Evolutionary conservation across 345 rosid species (phyloP), one percentile per base, ranked within the genome.

Genomic region (Murraya koenigii): DNA sequence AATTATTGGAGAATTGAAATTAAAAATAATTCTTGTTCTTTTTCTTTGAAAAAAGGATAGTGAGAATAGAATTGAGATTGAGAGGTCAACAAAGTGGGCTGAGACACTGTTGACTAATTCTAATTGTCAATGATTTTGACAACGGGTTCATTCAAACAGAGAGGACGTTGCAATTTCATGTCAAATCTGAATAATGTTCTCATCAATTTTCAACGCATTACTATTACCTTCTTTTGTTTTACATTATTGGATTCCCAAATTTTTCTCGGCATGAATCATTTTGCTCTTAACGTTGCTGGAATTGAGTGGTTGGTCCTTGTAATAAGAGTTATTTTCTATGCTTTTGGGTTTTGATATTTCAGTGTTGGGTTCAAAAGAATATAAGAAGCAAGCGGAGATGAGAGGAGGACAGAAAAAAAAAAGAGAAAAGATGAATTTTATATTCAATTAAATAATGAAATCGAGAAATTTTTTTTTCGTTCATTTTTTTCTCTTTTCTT

Each of bases 121-220:
- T 13, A 44, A 52, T 52, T 28, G 59, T 74, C 59, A 74, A 74
- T 61, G 69, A 61, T 41, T 17, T 74, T 41, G 69, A 74, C 67
- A 74, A 4, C n/a, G 76, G 76, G 66, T 67, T 73, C 58, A 74
- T 39, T 74, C 58, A 41, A 74, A 26, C 38, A 62, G 26, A 64
- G 68, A 7, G 36, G 3, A 38, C 15, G 38, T 17, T 22, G 23
- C 25, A 13, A 25, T 35, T 11, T 35, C 7, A 56, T 35, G 38
- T 36, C 66, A 58, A 14, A 25, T 44, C 49, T 13, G 49, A 47
- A 69, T 69, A 7, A 26, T 69, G 35, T 17, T 58, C 22, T 28
- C 73, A 3, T 69, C 60, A 28, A 47, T 49, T 25, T 60, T 73
- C 76, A 60, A 60, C 67, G 11, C 26, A 25, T 39, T 14, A 26